Evolutionary conservation across 1,139 yeast species (phyloP), one percentile per base, ranked within the genome.

Genomic region (Zygosaccharomyces sapae): DNA sequence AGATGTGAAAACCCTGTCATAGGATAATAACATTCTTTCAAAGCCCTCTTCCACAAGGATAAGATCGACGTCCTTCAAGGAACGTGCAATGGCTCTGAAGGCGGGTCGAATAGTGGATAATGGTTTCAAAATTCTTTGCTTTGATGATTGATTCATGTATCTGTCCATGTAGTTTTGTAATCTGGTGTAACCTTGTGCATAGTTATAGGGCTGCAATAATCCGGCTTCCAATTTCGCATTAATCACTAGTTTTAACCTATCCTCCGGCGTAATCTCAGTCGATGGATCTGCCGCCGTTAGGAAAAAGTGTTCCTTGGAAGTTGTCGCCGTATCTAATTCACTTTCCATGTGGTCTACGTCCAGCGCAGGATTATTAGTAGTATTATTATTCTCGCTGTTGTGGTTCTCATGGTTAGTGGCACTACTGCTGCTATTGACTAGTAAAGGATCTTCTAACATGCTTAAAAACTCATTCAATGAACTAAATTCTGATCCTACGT

Each of bases 201-300:
- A 90, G 66, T 92, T 87, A 66, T 89, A 92, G 0, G 98, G 98
- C 62, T 86, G 90, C 38, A 92, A 70, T 41, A 92, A 73, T 0
- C 97, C 98, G 0, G 98, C 98, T 62, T 88, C 96, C 38, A 90
- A 71, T 61, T 92, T 92, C 12, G 98, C 97, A 59, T 87, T 86
- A 58, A 92, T 90, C n/a, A 92, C 97, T 63, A 89, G 95, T 61
- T 88, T 88, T 57, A 92, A 74, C 54, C 97, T 76, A 62, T 90
- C 97, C 64, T 90, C 97, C 0, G 97, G 97, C 0, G 96, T 86
- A 35, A 86, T 85, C 58, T 88, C 96, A 0, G 94, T 88, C 0
- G 96, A 86, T 1, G 98, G 98, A 63, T 92, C 97, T 0, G 97
- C 97, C 0, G 98, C 97, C 0, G 97, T 90, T 46, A 92, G 71